Base-by-base conservation (phyloP, 148 eudicot genomes). In the Fagopyrum homotropicum region DNA sequence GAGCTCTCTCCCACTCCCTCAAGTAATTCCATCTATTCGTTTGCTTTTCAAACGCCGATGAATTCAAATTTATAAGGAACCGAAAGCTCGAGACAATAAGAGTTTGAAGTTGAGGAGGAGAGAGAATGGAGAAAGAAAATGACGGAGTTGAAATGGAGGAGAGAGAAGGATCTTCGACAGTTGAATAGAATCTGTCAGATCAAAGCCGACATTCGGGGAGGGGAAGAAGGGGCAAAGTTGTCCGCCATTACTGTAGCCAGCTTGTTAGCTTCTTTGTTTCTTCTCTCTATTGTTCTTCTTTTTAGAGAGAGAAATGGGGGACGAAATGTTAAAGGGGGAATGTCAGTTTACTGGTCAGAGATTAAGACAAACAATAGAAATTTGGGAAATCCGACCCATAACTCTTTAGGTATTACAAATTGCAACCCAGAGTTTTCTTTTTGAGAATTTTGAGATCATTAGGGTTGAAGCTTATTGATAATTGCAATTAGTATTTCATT, bases 1-100 rank as follows among this genome's bases (percentile, higher is more conserved):
- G 94, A 89, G 68, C 98, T 93, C 83, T 93, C 98, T 0, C 98
- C 98, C 0, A 85, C 92, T 0, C 87, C 98, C 80, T 93, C 98
- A 29, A 77, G 72, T 45, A 90, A 83, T 81, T 90, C 96, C 96
- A 90, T 91, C 19, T 45, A 63, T 29, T 29, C 40, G 11, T 63
- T 14, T 29, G 69, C 69, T 4, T 16, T 63, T 35, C 70, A 35
- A 22, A 43, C 71, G 6, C 71, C n/a, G 16, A 35, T 4, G 9
- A 63, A 63, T 35, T 35, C 40, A 35, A 35, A 66, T 12, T 6
- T 35, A 66, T 8, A 14, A 66, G 46, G 15, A 66, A 66, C 71
- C 71, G 40, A 35, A 35, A 66, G 45, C 19, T 66, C n/a, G 71
- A 35, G 40, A 2, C 40, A 35, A 35, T 0, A 35, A 17, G 4